Conservation (phyloP, 176 grass and related monocot species). For the Lolium rigidum region DNA sequence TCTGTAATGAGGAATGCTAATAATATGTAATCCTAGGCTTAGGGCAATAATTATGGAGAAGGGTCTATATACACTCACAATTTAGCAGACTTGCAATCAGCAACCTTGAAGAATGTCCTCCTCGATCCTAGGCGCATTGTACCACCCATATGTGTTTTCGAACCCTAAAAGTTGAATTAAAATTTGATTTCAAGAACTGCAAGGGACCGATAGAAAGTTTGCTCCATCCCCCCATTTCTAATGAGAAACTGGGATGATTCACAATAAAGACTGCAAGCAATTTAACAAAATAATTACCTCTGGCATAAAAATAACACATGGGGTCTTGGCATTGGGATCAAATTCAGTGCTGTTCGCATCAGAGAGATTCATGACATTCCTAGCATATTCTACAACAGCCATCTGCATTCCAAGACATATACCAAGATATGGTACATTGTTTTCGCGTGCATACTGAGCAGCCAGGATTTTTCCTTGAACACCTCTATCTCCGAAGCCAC, state of each 20-base stretch:
- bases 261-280: background rate
- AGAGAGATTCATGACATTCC: slow-evolving; percentile 62
- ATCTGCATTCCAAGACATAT: slow-evolving; percentile 94
- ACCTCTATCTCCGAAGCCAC: slow-evolving; percentile 87
- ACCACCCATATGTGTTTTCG: slow-evolving; percentile 85
- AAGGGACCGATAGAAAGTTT: background rate
- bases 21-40: background rate
- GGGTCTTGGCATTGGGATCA: slow-evolving; percentile 52
- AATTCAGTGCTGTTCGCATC: slow-evolving; percentile 79
- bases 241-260: background rate
- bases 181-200: slow-evolving; percentile 15
- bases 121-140: slow-evolving; percentile 89
- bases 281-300: slow-evolving; percentile 59
- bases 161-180: slow-evolving; percentile 57
- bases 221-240: background rate
- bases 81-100: slow-evolving; percentile 75
- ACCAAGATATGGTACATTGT: slow-evolving; percentile 74
- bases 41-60: background rate
- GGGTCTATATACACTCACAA: slow-evolving; percentile 53
- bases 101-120: slow-evolving; percentile 67
- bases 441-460: slow-evolving; percentile 80
- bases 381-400: slow-evolving; percentile 81
- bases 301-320: slow-evolving; percentile 88
- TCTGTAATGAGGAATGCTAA: background rate
- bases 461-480: slow-evolving; percentile 86